Base-by-base conservation (phyloP, 2,329 filamentous ascomycete species). In the Aspergillus hortae region DNA sequence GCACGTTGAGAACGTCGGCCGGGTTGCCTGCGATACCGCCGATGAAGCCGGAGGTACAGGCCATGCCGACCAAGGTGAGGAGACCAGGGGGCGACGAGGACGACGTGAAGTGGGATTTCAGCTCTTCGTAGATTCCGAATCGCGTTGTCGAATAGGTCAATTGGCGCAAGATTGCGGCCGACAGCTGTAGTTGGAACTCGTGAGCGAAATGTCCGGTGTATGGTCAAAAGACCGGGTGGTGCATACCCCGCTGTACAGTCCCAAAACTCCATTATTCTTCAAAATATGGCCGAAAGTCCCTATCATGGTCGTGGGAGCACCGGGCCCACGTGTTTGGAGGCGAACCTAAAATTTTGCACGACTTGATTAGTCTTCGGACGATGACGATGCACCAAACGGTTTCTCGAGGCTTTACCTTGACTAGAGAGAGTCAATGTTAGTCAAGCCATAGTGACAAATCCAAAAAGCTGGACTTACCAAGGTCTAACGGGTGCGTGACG, bases 71-170 rank as follows among this genome's bases (percentile, higher is more conserved):
- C 9, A 99, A 85, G n/a, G 83, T 79, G 10, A 85, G 78, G 62
- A 96, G 85, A 2, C 87, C 84, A 2, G 91, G 87, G 48, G 76
- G 67, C 25, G 71, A 69, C 11, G 68, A 70, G 11, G 78, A 69
- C 3, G 79, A 76, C 35, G 83, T 82, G 66, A 87, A 80, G 47
- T 80, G 82, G 21, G 82, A 76, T 75, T 99, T 99, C 54, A 97
- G 80, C 61, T 95, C 86, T 75, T 97, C 94, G 78, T 99, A 99
- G 58, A 96, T 85, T 58, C 91, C 94, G 76, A 99, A 99, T 45
- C 94, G 90, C 35, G 91, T 94, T 46, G 94, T 99, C 54, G 89
- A 94, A 78, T 99, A 99, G 54, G 94, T 97, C 61, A 92, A 82
- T 77, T 97, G 94, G 59, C 94, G 92, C 52, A 97, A 82, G 45